Conservation (phyloP, 208 protist species). For the Trypanosoma platydactyli region DNA sequence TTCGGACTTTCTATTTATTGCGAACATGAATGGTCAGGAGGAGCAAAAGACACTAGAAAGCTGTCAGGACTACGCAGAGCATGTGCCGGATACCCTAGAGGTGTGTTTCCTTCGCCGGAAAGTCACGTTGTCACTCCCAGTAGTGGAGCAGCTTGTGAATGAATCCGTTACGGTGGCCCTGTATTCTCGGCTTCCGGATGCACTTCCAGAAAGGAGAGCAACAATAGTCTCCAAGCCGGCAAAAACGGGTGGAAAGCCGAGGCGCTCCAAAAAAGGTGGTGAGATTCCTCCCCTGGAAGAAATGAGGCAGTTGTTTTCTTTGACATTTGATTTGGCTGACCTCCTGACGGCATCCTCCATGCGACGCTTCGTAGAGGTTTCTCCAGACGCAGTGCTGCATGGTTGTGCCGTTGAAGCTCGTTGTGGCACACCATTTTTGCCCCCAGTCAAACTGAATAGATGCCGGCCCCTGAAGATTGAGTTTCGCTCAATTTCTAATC, state of each 20-base stretch:
- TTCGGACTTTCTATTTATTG: conserved; percentile 22
- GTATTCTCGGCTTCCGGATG: conserved; percentile 1
- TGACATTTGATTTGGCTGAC: conserved; percentile 27
- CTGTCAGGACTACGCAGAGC: conserved; percentile 11
- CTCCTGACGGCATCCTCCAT: conserved; percentile 13
- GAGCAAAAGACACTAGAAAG: conserved; percentile 13
- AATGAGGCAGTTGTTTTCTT: conserved; percentile 4
- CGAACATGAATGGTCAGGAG: conserved; percentile 21
- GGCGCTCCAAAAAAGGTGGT: conserved; percentile 28
- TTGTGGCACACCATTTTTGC: conserved; percentile 28
- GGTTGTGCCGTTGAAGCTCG: conserved; percentile 24
- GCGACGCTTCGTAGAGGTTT: background rate
- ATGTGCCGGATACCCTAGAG: conserved; percentile 5
- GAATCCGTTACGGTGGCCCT: conserved; percentile 10
- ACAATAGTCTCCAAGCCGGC: background rate
- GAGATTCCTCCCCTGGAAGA: conserved; percentile 18
- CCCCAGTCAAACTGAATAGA: conserved; percentile 19
- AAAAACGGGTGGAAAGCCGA: conserved; percentile 21
- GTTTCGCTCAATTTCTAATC: conserved; percentile 23
- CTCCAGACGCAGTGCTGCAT: conserved; percentile 1
- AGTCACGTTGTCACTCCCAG: conserved; percentile 10
- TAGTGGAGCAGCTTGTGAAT: conserved; percentile 20
- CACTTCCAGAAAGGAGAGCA: background rate
- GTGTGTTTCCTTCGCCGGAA: conserved; percentile 25
- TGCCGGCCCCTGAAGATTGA: conserved; percentile 41